Evolutionary conservation across 441 rosid species (phyloP), one percentile per base, ranked within the genome.

Genomic region (Melastoma candidum): DNA sequence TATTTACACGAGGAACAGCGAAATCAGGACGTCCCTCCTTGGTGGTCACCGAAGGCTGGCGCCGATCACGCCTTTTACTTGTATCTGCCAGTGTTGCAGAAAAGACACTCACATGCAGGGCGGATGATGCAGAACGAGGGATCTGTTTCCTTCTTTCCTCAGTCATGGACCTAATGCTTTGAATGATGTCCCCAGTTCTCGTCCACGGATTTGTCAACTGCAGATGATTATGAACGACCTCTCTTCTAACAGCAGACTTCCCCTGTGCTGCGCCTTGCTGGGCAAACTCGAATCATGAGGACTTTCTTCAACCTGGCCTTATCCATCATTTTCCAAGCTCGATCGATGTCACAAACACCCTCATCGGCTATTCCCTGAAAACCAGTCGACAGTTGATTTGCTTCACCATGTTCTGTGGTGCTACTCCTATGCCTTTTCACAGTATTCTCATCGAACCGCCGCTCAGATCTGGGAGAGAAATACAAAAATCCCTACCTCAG

Each of bases 241-340:
- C 67, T 22, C 44, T 32, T 44, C 25, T 6, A 14, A 45, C 36
- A 45, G 44, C 54, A 50, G 24, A 12, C 54, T 68, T 72, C 27
- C 64, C 51, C 13, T 47, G 46, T 26, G 53, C 24, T 12, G 46
- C 52, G 49, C 49, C 44, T 44, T 50, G 46, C 53, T 69, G 2
- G 48, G 22, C 22, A 17, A 17, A 17, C 22, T 47, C 10, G 14
- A 48, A 51, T 24, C 51, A 54, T 24, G 22, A 26, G 53, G 63
- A 39, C 44, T 43, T 61, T 64, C 45, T 56, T 56, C 14, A 73
- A 65, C 68, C 70, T 77, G 8, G 83, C 83, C 51, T 58, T 63
- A 46, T 64, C 63, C 83, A 77, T 57, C 83, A 77, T 77, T 74
- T 77, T 77, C 83, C 85, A 77, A 27, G 85, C 89, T 59, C 74